A percentile compares a stretch with the other conserved stretches of the same genome.
phyloP scores from a whole-genome alignment of 768 basidiomycete species.

The Rhizopogon vinicolor region DNA sequence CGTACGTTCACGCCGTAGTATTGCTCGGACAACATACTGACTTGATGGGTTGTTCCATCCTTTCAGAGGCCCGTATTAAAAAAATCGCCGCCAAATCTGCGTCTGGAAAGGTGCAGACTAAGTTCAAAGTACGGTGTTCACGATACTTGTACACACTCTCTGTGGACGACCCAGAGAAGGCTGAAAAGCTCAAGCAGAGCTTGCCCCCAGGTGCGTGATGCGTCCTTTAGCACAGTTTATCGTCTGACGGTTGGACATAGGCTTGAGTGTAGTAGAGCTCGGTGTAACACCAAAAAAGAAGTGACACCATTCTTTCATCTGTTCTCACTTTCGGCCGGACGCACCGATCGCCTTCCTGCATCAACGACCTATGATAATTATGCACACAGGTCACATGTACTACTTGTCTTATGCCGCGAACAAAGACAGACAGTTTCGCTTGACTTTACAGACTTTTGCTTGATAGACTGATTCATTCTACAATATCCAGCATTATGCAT shows the following conservation, averaged over 20 bases:
- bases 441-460: neutral
- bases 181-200: slow-evolving; percentile 93
- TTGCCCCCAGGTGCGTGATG: slow-evolving; percentile 81
- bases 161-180: slow-evolving; percentile 95
- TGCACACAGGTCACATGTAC: neutral
- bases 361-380: slow-evolving; percentile 1
- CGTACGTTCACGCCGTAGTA: slow-evolving; percentile 52
- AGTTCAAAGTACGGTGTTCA: slow-evolving; percentile 98
- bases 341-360: neutral
- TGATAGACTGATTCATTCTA: too few species aligned
- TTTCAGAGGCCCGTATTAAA: slow-evolving; percentile 94
- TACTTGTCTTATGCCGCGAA: neutral
- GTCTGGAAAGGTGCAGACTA: slow-evolving; percentile 78
- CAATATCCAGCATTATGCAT: too few species aligned
- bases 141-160: slow-evolving; percentile 97
- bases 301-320: slow-evolving; percentile 30
- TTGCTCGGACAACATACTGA: neutral
- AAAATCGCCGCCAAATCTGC: slow-evolving; percentile 71
- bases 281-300: slow-evolving; percentile 71
- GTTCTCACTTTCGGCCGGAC: neutral
- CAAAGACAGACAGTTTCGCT: neutral
- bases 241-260: slow-evolving; percentile 31
- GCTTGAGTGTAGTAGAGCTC: slow-evolving; percentile 69
- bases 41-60: neutral
- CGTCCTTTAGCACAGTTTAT: slow-evolving; percentile 5